These are phyloP conservation scores for Mortierella polycephala DNA, from an alignment of 371 early-diverging fungal genomes.

Conservation along the genomic window DNA sequence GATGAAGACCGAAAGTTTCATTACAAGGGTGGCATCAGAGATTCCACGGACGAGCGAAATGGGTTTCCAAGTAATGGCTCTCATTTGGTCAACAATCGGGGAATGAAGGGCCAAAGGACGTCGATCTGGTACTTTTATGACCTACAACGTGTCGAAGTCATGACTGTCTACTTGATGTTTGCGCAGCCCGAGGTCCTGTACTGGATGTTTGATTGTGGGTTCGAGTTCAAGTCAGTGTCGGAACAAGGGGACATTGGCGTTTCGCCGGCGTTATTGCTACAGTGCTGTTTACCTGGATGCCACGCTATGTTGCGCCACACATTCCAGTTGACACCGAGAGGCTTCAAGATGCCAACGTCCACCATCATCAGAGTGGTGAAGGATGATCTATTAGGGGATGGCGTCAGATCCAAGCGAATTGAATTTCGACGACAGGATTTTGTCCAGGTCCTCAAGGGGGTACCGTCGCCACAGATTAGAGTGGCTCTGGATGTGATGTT, in stretches of 20 bases:
- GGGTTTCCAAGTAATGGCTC: conserved; percentile 40
- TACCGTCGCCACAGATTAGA: conserved; percentile 1
- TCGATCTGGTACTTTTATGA: conserved; percentile 52
- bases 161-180: conserved; percentile 30
- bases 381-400: conserved; percentile 26
- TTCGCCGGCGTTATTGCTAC: conserved; percentile 6
- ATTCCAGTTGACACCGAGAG: background rate
- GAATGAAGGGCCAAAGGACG: conserved; percentile 28
- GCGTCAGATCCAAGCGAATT: conserved; percentile 22
- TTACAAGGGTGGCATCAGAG: conserved; percentile 28
- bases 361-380: conserved; percentile 6
- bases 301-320: conserved; percentile 45
- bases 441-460: conserved; percentile 17
- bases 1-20: conserved; percentile 37
- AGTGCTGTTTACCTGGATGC: conserved; percentile 40
- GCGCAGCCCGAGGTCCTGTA: conserved; percentile 20
- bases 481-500: conserved; percentile 11
- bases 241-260: too few relatives aligned
- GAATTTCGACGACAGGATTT: conserved; percentile 33
- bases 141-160: conserved; percentile 30
- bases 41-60: conserved; percentile 11
- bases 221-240: conserved; percentile 14
- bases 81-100: conserved; percentile 26
- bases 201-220: conserved; percentile 40
- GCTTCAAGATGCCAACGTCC: background rate